Evolutionary conservation across 2,329 filamentous ascomycete species (phyloP).

Genomic region (Aurifilum marmelostoma): DNA sequence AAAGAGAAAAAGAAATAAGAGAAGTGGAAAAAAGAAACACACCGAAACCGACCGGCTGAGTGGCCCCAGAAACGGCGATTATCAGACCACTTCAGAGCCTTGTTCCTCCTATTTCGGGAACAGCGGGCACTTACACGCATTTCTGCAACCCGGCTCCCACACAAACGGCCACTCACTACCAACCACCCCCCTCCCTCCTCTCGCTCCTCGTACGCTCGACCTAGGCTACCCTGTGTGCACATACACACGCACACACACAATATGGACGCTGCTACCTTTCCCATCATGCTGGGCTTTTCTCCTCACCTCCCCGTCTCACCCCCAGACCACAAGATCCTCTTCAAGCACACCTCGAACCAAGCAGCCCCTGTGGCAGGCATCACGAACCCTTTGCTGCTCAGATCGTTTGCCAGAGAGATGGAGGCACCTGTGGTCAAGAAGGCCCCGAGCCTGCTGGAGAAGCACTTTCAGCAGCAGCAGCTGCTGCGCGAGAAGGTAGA

Average conservation of each 20-base stretch:
- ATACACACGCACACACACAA: too few species aligned
- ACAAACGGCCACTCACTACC: not conserved
- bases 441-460: conserved; percentile 27
- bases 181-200: not conserved
- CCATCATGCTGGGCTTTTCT: conserved; percentile 30
- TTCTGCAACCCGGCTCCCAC: not conserved
- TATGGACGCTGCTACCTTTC: conserved; percentile 27
- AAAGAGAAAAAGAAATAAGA: not conserved
- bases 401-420: conserved; percentile 33
- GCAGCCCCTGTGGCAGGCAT: conserved; percentile 16
- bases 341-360: conserved; percentile 28
- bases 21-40: not conserved
- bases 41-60: conserved; percentile 19
- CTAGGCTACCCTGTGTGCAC: not conserved
- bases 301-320: conserved; percentile 44
- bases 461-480: conserved; percentile 26
- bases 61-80: conserved; percentile 29
- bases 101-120: conserved; percentile 22
- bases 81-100: conserved; percentile 28
- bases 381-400: conserved; percentile 29
- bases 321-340: conserved; percentile 43
- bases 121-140: conserved; percentile 7
- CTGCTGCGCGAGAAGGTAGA: conserved; percentile 16
- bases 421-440: conserved; percentile 27
- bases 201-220: not conserved